Evolutionary conservation across 306 rosid species (phyloP), one percentile per base, ranked within the genome.

Genomic region (Citrullus amarus): DNA sequence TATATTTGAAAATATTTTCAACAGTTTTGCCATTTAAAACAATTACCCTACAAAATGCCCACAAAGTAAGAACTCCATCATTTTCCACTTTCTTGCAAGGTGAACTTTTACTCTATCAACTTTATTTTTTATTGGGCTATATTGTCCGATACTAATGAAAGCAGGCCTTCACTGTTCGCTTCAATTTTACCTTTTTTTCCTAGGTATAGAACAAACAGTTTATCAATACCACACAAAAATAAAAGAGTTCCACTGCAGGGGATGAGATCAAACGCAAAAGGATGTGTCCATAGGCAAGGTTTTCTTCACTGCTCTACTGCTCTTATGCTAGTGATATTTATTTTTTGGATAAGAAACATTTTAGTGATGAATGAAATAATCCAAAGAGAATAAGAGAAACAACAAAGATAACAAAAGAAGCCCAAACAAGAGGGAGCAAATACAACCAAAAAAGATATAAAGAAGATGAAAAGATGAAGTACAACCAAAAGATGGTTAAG

Each of bases 1-100:
- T 25, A 25, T 25, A 25, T 25, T 25, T 25, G 28, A 25, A 25
- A 25, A 25, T 25, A 25, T 25, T 25, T 25, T 25, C 28, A 25
- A 25, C 28, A 25, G 28, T 25, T 25, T 25, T 25, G 28, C 28
- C 28, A 25, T 25, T 25, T 25, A 25, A 25, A 25, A 25, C 28
- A 25, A 25, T 25, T 25, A 25, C 28, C 28, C 28, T 39, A 59
- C 38, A 76, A 59, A 53, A 59, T 41, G 13, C 22, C 53, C 22
- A 77, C 10, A 59, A 53, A 74, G 34, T 74, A 34, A 53, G 17
- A 74, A 18, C 11, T 55, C 32, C 59, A 13, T 70, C 32, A 53
- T 74, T 54, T 74, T 74, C 50, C 55, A 53, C 18, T 74, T 71
- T 74, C 46, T 30, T 73, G 57, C 46, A 73, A 51, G 16, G 78